Evolutionary conservation across 495 filamentous ascomycete genomes (phyloP).

Genomic region (Thermothielavioides terrestris): DNA sequence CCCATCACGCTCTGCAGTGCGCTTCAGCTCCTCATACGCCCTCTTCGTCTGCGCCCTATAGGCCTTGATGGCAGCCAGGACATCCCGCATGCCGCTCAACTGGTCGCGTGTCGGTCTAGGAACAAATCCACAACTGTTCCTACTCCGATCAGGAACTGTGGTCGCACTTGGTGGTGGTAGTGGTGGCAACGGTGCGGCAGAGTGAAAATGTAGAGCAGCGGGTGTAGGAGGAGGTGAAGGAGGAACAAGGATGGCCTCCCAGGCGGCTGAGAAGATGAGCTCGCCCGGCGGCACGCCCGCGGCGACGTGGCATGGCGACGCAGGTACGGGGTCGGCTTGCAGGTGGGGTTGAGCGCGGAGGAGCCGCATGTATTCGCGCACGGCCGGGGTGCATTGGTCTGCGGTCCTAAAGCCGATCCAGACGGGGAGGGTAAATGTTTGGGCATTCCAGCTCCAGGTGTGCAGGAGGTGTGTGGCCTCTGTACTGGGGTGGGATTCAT

Average conservation of each 20-base stretch:
- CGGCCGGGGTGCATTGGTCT: conserved; percentile 10
- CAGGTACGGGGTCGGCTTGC: conserved; percentile 24
- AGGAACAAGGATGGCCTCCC: conserved; percentile 28
- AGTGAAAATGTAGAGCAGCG: too few species aligned
- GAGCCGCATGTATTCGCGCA: conserved; percentile 34
- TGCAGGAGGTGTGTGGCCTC: background rate
- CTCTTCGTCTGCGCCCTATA: conserved; percentile 26
- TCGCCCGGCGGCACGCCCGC: conserved; percentile 32
- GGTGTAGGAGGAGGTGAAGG: too few species aligned
- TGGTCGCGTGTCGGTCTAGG: conserved; percentile 7
- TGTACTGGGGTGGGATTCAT: background rate
- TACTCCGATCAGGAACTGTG: background rate
- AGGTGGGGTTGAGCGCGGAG: conserved; percentile 19
- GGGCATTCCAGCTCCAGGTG: conserved; percentile 18
- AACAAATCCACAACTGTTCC: background rate
- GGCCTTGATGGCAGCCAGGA: conserved; percentile 29
- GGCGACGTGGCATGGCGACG: conserved; percentile 31
- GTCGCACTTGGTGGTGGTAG: background rate
- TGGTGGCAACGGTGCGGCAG: too few species aligned
- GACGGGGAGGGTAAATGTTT: conserved; percentile 21
- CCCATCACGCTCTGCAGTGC: background rate
- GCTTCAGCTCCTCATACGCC: conserved; percentile 10
- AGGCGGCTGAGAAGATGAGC: conserved; percentile 33
- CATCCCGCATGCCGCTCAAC: conserved; percentile 27
- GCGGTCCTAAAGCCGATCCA: conserved; percentile 28